Base-by-base conservation (phyloP, 148 eudicot species). In the Salicornia ramosissima region DNA sequence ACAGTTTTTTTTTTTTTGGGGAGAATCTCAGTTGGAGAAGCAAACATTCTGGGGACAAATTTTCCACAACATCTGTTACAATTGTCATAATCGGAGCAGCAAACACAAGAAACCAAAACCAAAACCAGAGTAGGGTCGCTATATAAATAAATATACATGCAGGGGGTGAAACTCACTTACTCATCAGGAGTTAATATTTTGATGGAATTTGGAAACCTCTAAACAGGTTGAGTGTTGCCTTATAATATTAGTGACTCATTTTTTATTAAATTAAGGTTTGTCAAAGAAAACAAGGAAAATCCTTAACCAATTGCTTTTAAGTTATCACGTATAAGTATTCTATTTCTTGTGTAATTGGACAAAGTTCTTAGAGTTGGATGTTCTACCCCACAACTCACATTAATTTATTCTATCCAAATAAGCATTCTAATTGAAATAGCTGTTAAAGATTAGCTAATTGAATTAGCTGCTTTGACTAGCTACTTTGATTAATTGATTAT, bases 61-160 rank as follows among this genome's bases (percentile, higher is more conserved):
- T 72, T 70, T 73, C 70, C 28, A 76, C 63, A 64, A 64, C 73
- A 77, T 70, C 64, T 28, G 80, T 73, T 66, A 61, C 67, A 49
- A 70, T 53, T 58, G 75, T 73, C 75, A 65, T 51, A n/a, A 22
- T 68, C 70, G 68, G 26, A 53, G 66, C 74, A 73, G 73, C 77
- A 68, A 78, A 56, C 77, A 73, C 77, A 77, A 72, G 80, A 45
- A 72, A 68, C 71, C 74, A 56, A 54, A 54, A 74, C 75, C 64
- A 77, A 55, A 77, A n/a, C n/a, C n/a, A n/a, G n/a, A 55, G 74
- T 79, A 79, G 52, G 65, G 80, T 74, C 78, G n/a, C n/a, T n/a
- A n/a, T n/a, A n/a, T n/a, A n/a, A n/a, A n/a, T n/a, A n/a, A n/a
- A n/a, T 31, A 21, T 21, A 63, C 4, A 50, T 12, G 60, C 26